Percentiles rank a stretch among this genome's conserved stretches.
phyloP scores from a whole-genome alignment of 495 filamentous ascomycete species.

The Pyrenula massariospora region DNA sequence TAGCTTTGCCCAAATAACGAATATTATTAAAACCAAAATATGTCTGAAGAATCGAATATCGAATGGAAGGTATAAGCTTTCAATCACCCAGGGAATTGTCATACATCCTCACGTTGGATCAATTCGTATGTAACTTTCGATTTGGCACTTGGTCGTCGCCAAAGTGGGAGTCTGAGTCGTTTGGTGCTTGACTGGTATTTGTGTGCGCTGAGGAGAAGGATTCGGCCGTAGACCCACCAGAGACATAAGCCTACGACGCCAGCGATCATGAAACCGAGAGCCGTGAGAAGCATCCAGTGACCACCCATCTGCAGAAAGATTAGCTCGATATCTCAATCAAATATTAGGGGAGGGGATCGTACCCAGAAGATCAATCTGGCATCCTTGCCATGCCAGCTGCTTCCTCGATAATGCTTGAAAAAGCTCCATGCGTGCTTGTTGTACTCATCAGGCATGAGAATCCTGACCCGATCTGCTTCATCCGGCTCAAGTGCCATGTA shows the following conservation, averaged over 20 bases:
- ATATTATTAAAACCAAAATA: neutral
- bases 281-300: conserved; percentile 63
- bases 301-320: too few species aligned
- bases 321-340: too few species aligned
- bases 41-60: neutral
- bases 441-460: conserved; percentile 57
- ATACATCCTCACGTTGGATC: neutral
- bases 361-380: conserved; percentile 71
- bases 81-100: neutral
- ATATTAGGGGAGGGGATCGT: too few species aligned
- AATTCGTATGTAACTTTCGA: neutral
- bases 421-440: conserved; percentile 63
- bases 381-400: conserved; percentile 67
- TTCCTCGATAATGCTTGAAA: conserved; percentile 64
- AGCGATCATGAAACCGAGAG: conserved; percentile 48
- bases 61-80: neutral
- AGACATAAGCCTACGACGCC: conserved; percentile 41
- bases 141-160: neutral
- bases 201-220: conserved; percentile 30
- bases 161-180: neutral
- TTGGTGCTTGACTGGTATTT: neutral
- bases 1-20: neutral
- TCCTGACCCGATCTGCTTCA: conserved; percentile 27
- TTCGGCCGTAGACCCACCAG: conserved; percentile 43
- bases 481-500: conserved; percentile 37